These are phyloP conservation scores for Letharia lupina DNA, from an alignment of 495 filamentous ascomycete genomes.

Conservation along the genomic window DNA sequence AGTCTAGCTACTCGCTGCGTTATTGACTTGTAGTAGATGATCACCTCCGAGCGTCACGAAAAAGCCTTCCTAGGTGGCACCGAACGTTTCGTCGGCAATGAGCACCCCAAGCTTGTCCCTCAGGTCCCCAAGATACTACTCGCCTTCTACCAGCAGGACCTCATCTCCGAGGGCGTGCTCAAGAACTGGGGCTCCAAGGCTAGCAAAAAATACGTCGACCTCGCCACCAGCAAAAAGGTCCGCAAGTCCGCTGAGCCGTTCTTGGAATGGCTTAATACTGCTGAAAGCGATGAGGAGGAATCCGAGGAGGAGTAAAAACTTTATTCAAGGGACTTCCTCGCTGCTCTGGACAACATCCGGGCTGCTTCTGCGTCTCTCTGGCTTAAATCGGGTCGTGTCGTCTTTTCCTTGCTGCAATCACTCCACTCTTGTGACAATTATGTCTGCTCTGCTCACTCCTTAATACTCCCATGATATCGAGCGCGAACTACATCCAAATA, in stretches of 20 bases:
- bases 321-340: not conserved
- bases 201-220: conserved; percentile 94
- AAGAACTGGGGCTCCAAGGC: conserved; percentile 89
- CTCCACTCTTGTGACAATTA: not conserved
- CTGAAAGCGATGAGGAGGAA: conserved; percentile 73
- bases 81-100: conserved; percentile 82
- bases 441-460: not conserved
- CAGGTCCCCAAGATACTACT: conserved; percentile 80
- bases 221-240: conserved; percentile 85
- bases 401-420: not conserved
- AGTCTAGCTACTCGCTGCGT: not conserved
- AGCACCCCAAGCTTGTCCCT: conserved; percentile 66
- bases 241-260: conserved; percentile 91
- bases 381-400: not conserved
- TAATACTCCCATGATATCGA: not conserved
- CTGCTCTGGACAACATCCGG: not conserved
- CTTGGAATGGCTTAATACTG: conserved; percentile 85
- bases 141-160: conserved; percentile 78
- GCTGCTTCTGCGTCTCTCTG: not conserved
- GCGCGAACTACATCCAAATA: not conserved
- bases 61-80: conserved; percentile 96
- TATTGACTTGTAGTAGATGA: conserved; percentile 44
- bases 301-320: conserved; percentile 38
- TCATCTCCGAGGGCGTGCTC: conserved; percentile 77
- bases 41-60: conserved; percentile 83